These are phyloP conservation scores for Phlegmacium glaucopus DNA, from an alignment of 768 basidiomycete genomes.

Conservation along the genomic window DNA sequence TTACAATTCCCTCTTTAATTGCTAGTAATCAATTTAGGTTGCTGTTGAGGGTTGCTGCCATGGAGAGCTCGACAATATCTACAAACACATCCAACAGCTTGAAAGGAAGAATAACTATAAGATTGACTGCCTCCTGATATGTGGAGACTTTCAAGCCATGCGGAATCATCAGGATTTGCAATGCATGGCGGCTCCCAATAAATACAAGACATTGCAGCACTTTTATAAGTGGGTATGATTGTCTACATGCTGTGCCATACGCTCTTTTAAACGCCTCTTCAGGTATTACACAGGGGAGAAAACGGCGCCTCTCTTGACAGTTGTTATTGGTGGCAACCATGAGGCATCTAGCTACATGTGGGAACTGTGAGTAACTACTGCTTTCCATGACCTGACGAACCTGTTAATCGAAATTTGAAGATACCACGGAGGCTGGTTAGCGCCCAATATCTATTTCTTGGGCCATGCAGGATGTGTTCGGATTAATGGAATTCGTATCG, in stretches of 20 bases:
- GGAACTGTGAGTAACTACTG: conserved; percentile 68
- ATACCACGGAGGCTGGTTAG: conserved; percentile 96
- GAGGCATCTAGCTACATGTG: conserved; percentile 96
- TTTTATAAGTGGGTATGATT: conserved; percentile 67
- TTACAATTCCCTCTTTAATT: background rate
- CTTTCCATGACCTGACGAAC: background rate
- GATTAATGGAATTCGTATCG: conserved; percentile 84
- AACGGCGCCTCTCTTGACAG: conserved; percentile 81
- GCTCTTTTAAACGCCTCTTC: conserved; percentile 1
- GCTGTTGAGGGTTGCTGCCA: conserved; percentile 96
- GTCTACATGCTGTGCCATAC: background rate
- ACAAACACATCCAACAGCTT: conserved; percentile 61
- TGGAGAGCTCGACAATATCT: conserved; percentile 88
- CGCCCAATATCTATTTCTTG: conserved; percentile 94
- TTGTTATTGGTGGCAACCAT: conserved; percentile 97
- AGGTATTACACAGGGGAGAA: conserved; percentile 88
- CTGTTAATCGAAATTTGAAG: conserved; percentile 32
- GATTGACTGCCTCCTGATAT: conserved; percentile 85
- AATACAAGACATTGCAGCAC: conserved; percentile 80
- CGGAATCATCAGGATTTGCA: conserved; percentile 82
- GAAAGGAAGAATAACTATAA: conserved; percentile 61
- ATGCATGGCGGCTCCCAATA: conserved; percentile 88
- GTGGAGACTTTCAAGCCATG: conserved; percentile 95
- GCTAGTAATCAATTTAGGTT: conserved; percentile 40
- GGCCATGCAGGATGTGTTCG: conserved; percentile 88